phyloP scores from a whole-genome alignment of 345 rosid genomes.

The Lenwebbia sp. region DNA sequence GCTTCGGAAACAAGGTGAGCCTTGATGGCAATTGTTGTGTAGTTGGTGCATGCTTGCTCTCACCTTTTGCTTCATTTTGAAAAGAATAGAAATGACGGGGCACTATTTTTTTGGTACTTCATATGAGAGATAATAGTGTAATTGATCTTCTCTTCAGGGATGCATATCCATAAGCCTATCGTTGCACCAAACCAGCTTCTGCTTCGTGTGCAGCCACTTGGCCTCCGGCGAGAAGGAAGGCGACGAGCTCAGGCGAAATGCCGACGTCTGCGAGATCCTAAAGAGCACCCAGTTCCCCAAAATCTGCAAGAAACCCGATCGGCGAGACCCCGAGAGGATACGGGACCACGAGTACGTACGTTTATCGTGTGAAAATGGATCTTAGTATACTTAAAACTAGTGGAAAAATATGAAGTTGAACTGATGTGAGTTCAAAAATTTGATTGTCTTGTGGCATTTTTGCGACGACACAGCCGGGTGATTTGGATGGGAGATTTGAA shows the following conservation, averaged over 20 bases:
- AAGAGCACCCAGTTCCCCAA: slow-evolving; percentile 65
- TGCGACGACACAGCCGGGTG: slow-evolving; percentile 45
- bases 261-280: slow-evolving; percentile 77
- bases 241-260: slow-evolving; percentile 78
- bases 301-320: slow-evolving; percentile 49
- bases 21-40: not conserved
- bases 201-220: slow-evolving; percentile 90
- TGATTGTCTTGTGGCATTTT: not conserved
- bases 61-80: not conserved
- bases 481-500: slow-evolving; percentile 96
- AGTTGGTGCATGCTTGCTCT: not conserved
- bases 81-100: not conserved
- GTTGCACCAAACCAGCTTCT: slow-evolving; percentile 83
- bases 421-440: not conserved
- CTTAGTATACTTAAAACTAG: not conserved
- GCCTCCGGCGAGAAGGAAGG: slow-evolving; percentile 99
- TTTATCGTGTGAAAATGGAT: not conserved
- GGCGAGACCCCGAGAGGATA: slow-evolving; percentile 59
- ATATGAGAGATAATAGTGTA: not conserved
- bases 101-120: not conserved
- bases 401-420: not conserved
- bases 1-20: slow-evolving; percentile 83
- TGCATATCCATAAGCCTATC: slow-evolving; percentile 89
- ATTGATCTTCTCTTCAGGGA: slow-evolving; percentile 39
- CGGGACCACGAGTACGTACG: slow-evolving; percentile 66